Evolutionary conservation across 164 flowering plant species (phyloP), one percentile per base, ranked within the genome.

Genomic region (Hamamelis virginiana): DNA sequence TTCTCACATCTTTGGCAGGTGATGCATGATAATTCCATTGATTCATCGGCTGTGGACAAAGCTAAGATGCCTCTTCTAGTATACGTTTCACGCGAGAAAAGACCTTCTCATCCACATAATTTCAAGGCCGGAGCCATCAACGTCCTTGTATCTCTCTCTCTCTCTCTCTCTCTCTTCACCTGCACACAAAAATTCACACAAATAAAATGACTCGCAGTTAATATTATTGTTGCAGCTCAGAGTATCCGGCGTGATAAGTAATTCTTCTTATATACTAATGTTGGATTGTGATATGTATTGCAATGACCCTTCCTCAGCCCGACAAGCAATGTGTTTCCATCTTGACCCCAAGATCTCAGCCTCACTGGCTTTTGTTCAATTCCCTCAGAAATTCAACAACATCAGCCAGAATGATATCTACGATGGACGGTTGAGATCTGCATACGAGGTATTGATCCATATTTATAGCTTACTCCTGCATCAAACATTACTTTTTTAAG

Each of bases 201-300:
- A 41, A 1, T 44, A 41, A 44, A 9, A n/a, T 11, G 16, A 41
- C 1, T 9, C 19, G 11, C 23, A 19, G 28, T 52, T 27, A 8
- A n/a, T 13, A 43, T 19, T 50, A 16, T 44, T 43, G 23, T 19
- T 75, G 74, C 69, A 82, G 85, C 72, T 82, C 8, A 59, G 82
- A 15, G 83, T 79, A 2, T 82, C 85, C 0, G 75, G 68, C n/a
- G 15, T 71, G 23, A 65, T 79, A 1, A 77, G 78, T 71, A 82
- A 82, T 48, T 62, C 77, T 5, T 78, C 83, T 1, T 71, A 66
- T 58, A 38, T 75, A 46, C 15, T 79, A 28, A 67, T 72, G 45
- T 43, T 82, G 26, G 82, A 82, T 21, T 82, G 85, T 57, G 85
- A 82, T 64, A 82, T 82, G 85, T 70, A 79, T 46, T 79, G 77